A percentile compares a stretch with the other conserved stretches of the same genome.
Conservation (phyloP, 495 filamentous ascomycete species). For the Elaphomyces granulatus region DNA sequence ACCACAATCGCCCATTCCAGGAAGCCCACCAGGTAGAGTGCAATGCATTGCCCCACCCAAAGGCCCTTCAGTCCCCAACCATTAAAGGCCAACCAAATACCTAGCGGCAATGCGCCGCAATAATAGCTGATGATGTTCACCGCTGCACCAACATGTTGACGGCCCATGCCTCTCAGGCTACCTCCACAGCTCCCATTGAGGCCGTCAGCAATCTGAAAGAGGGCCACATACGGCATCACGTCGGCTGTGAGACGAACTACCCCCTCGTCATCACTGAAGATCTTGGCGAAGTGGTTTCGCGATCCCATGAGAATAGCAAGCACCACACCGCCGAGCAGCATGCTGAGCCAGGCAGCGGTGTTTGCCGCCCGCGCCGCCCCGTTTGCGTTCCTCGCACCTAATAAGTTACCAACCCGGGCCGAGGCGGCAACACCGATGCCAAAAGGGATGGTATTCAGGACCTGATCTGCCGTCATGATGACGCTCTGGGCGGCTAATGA, state of each 20-base stretch:
- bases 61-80: slow-evolving; percentile 76
- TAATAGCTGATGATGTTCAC: slow-evolving; percentile 90
- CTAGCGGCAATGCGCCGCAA: slow-evolving; percentile 65
- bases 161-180: slow-evolving; percentile 67
- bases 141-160: slow-evolving; percentile 77
- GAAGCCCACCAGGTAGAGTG: slow-evolving; percentile 66
- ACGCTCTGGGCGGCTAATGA: slow-evolving; percentile 78
- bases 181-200: slow-evolving; percentile 79
- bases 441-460: slow-evolving; percentile 88
- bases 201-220: slow-evolving; percentile 93
- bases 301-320: slow-evolving; percentile 60
- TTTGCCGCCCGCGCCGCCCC: slow-evolving; percentile 66
- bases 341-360: slow-evolving; percentile 60
- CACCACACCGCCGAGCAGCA: slow-evolving; percentile 51
- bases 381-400: slow-evolving; percentile 52
- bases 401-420: slow-evolving; percentile 65
- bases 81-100: slow-evolving; percentile 77
- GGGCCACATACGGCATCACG: slow-evolving; percentile 74
- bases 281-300: slow-evolving; percentile 60
- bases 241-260: slow-evolving; percentile 68
- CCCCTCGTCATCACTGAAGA: slow-evolving; percentile 67
- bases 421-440: slow-evolving; percentile 77
- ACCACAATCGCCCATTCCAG: slow-evolving; percentile 74
- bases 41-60: slow-evolving; percentile 86
- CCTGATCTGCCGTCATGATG: slow-evolving; percentile 88